A percentile compares a stretch with the other conserved stretches of the same genome.
Evolutionary conservation across 148 eudicot species (phyloP).

Genomic region (Rhododendron henanense): DNA sequence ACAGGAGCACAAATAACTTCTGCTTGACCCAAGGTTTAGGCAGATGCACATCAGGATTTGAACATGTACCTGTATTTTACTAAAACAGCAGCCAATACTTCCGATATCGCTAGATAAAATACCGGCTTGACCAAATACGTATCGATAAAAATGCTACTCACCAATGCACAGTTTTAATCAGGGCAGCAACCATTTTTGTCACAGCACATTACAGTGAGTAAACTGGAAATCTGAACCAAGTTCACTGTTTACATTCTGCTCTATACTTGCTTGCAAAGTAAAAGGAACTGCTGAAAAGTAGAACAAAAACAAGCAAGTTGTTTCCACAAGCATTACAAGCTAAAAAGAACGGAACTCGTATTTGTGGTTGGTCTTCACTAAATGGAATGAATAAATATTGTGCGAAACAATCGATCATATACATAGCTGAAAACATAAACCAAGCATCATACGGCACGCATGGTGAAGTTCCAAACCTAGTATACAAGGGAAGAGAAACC

Average conservation of each 20-base stretch:
- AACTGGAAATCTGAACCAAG: not conserved
- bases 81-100: no score
- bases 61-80: no score
- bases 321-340: not conserved
- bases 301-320: not conserved
- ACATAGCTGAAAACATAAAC: not conserved
- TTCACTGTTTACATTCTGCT: not conserved
- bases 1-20: not conserved
- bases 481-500: not conserved
- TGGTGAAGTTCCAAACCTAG: not conserved
- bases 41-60: no score
- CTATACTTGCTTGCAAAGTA: not conserved
- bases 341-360: not conserved
- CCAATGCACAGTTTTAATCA: not conserved
- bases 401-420: slow-evolving; percentile 1
- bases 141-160: not conserved
- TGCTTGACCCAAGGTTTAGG: not conserved
- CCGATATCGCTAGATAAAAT: not conserved
- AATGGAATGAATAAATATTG: not conserved
- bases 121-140: not conserved
- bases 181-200: not conserved
- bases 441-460: not conserved
- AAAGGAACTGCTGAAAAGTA: not conserved
- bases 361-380: not conserved
- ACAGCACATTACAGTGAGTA: not conserved